Evolutionary conservation across 1,284 basidiomycete species (phyloP), one percentile per base, ranked within the genome.

Genomic region (Ganoderma leucocontextum): DNA sequence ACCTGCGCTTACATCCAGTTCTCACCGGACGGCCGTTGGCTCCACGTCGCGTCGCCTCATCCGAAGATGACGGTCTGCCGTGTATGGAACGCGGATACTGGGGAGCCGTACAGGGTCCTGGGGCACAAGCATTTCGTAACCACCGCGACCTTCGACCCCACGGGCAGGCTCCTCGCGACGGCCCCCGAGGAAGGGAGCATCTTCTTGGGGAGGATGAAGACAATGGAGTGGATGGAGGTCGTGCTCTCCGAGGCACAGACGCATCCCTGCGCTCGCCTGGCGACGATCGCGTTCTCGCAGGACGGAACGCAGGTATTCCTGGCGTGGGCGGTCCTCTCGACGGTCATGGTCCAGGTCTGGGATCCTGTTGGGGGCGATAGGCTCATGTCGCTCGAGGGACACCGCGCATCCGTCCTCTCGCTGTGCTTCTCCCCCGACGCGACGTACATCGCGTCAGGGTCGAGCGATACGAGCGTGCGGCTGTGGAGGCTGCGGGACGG

Each of bases 211-310:
- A 19, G 29, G 33, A 36, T 57, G 35, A 36, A 36, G 35, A 57
- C 33, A 2, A 36, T 57, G 55, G 55, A 57, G 55, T 57, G 55
- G 55, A 19, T 57, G 17, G 55, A 57, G 35, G 17, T n/a, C 25
- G 15, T 35, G 13, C 53, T 33, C 25, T 35, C 25, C 1, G 29
- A 55, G 29, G 12, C 3, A 17, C 9, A 35, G 53, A 8, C 17
- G 12, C 53, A 55, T 13, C 29, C 52, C 4, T 35, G 52, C 52
- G 15, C 29, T 13, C 33, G 53, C n/a, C 17, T n/a, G 15, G 53
- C 53, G 17, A 57, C 53, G 17, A 8, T 36, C 55, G 33, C 55
- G 35, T 36, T 36, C 19, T 57, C 35, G 33, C 55, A 36, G 33
- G 55, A 57, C 17, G 55, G 55, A 33, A 36, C n/a, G 55, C 55